Percentiles rank a stretch among this genome's conserved stretches.
Conservation (phyloP, 2,329 filamentous ascomycete species). For the Colletotrichum melonis region DNA sequence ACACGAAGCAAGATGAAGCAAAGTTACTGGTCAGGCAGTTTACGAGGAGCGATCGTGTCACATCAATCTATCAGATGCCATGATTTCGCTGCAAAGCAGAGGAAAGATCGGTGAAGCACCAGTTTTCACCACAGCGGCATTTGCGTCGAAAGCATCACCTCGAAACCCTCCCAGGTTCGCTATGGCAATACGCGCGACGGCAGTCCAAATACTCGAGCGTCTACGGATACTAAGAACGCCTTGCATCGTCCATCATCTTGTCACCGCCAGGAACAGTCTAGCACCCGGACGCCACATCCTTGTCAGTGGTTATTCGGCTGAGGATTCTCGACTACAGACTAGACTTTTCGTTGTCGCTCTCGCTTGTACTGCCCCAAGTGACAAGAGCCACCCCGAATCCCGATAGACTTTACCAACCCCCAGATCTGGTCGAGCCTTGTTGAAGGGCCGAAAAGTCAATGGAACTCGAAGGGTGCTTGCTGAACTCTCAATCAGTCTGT, state of each 20-base stretch:
- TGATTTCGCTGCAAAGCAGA: not conserved
- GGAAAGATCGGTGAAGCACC: not conserved
- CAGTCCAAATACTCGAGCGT: not conserved
- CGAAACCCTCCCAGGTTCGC: not conserved
- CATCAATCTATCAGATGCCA: not conserved
- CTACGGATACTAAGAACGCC: not conserved
- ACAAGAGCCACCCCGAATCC: not conserved
- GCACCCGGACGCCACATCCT: constrained; percentile 24
- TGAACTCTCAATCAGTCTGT: not conserved
- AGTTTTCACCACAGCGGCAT: not conserved
- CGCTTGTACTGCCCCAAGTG: constrained; percentile 8
- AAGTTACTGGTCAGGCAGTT: not conserved
- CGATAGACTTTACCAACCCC: constrained; percentile 16
- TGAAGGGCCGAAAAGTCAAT: constrained; percentile 11
- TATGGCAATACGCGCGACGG: not conserved
- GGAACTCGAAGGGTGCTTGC: not conserved
- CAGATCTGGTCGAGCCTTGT: constrained; percentile 3
- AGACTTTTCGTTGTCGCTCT: constrained; percentile 8
- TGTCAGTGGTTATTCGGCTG: constrained; percentile 9
- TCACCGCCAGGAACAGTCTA: constrained; percentile 20
- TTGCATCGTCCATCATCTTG: constrained; percentile 17
- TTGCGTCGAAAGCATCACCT: not conserved
- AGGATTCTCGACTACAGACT: not conserved
- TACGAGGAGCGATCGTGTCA: not conserved
- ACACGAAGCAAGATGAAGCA: not conserved